Evolutionary conservation across 1,139 yeast species (phyloP), one percentile per base, ranked within the genome.

Genomic region (Tardiomyces depauwii): DNA sequence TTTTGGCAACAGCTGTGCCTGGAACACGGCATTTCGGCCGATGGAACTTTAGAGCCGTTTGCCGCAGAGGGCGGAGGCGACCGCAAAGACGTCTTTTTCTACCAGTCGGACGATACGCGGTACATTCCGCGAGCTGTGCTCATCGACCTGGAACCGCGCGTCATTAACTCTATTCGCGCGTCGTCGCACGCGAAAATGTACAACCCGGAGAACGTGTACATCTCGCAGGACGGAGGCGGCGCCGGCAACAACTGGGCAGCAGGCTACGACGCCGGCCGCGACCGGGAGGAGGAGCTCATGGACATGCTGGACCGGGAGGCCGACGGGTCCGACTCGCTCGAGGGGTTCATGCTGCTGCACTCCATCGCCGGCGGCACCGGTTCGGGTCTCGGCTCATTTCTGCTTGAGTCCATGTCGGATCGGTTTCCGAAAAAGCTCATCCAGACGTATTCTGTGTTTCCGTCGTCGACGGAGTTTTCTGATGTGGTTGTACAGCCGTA

Each of bases 351-450:
- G 68, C 67, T 91, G 53, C 66, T 89, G 48, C 98, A 91, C 63
- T 86, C 96, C 14, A 95, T 93, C n/a, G 97, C 96, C 0, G 98
- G 98, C 23, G 98, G 98, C 36, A 91, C 98, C 0, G 98, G 98
- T 0, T 84, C 96, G 0, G 98, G 98, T 7, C 78, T 88, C 41
- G 98, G 98, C 0, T 86, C 96, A 0, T 76, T 76, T 51, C 57
- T 91, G 42, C 66, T 91, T 43, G 97, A 91, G 61, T 70, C 80
- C 23, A 65, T 93, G 49, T 78, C 80, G 47, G 98, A 93, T 61
- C 69, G 91, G 49, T 89, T 80, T 59, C 80, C 83, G 47, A 89
- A 89, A 61, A 89, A 88, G 60, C 65, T 91, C 44, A 72, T 86
- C 14, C 86, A 85, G 47, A 88, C 98, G 0, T 85, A 84, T 56